These are phyloP conservation scores for Sporisorium graminicola DNA, from an alignment of 1,284 basidiomycete genomes.

Conservation along the genomic window DNA sequence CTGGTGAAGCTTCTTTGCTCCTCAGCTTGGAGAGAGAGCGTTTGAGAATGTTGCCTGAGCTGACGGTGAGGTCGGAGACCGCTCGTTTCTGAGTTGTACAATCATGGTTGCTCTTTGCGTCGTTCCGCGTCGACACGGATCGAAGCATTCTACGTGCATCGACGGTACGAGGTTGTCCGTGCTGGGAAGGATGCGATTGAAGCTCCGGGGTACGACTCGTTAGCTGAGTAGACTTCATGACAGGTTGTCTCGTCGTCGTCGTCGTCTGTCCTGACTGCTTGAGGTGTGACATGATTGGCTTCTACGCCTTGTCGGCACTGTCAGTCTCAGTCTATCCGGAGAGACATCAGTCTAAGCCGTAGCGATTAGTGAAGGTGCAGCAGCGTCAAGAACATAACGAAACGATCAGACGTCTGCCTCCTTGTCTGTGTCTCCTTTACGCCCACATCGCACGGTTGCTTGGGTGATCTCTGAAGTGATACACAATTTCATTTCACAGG, in stretches of 20 bases:
- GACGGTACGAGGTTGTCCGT: neutral
- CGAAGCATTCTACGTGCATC: neutral
- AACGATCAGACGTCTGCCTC: neutral
- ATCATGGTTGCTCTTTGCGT: conserved; percentile 9
- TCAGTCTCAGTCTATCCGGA: neutral
- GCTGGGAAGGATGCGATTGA: neutral
- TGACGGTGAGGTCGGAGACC: neutral
- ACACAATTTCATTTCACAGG: conserved; percentile 7
- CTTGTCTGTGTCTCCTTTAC: neutral
- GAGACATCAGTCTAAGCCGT: neutral
- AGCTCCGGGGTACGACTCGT: neutral
- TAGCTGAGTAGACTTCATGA: conserved; percentile 19
- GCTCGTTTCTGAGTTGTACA: conserved; percentile 9
- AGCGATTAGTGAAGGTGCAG: neutral
- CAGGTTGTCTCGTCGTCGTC: neutral
- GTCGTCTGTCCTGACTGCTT: conserved; percentile 32
- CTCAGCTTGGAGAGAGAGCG: conserved; percentile 41
- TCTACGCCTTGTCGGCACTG: neutral
- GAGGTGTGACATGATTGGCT: conserved; percentile 28
- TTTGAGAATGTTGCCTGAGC: conserved; percentile 21
- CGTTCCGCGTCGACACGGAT: conserved; percentile 24
- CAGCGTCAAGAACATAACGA: neutral
- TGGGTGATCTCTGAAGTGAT: neutral
- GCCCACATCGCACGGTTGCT: neutral
- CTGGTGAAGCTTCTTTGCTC: conserved; percentile 27